Evolutionary conservation across 441 rosid species (phyloP).

Genomic region (Erodium texanum): DNA sequence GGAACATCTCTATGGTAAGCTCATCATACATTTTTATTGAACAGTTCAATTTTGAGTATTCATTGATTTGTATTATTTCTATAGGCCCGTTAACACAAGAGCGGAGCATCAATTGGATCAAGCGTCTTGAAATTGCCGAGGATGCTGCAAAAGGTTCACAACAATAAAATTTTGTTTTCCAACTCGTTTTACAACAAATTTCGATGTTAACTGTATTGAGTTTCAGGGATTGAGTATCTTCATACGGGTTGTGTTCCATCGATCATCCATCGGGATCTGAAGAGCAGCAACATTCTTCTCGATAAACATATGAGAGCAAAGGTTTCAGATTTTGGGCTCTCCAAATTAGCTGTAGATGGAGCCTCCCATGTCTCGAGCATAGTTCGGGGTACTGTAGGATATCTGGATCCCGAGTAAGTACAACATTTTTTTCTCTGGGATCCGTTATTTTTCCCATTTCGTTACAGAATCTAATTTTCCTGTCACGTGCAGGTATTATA

Average conservation of each 20-base stretch:
- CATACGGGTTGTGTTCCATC: conserved; percentile 97
- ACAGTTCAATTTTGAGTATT: conserved; percentile 13
- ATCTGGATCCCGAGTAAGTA: conserved; percentile 92
- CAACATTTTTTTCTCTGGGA: conserved; percentile 6
- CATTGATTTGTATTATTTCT: conserved; percentile 10
- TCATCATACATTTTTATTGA: not conserved
- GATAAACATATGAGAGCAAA: conserved; percentile 79
- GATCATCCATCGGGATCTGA: conserved; percentile 84
- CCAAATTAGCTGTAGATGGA: conserved; percentile 79
- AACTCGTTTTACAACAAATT: too few relatives aligned
- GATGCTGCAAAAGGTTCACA: conserved; percentile 79
- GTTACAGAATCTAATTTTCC: too few relatives aligned
- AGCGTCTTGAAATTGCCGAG: conserved; percentile 93
- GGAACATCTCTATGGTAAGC: conserved; percentile 88
- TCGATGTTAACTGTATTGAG: not conserved
- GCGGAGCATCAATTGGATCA: conserved; percentile 66
- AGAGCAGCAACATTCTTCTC: conserved; percentile 92
- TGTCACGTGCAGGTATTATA: conserved; percentile 54
- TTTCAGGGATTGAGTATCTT: conserved; percentile 86
- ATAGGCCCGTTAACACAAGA: conserved; percentile 54
- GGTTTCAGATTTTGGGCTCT: conserved; percentile 94
- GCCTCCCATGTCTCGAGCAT: conserved; percentile 93
- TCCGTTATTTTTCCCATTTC: too few relatives aligned
- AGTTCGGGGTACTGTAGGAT: conserved; percentile 96
- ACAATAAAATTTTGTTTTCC: not conserved